Percentiles rank a stretch among this genome's conserved stretches.
phyloP scores from a whole-genome alignment of 768 basidiomycete species.

The Lentinula boryana region DNA sequence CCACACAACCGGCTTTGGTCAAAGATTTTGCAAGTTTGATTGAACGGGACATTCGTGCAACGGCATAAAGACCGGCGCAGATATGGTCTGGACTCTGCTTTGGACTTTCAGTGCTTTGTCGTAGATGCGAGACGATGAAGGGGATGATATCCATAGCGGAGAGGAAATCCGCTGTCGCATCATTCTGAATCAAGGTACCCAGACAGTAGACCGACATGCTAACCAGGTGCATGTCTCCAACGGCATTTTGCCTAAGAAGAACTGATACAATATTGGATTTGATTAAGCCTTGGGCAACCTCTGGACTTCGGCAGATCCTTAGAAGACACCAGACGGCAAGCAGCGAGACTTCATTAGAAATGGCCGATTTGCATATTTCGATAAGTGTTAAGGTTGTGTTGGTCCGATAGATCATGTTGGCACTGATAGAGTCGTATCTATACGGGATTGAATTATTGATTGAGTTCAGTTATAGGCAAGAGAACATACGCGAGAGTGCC shows the following conservation, averaged over 20 bases:
- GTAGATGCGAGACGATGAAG: constrained; percentile 15
- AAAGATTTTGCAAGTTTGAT: constrained; percentile 20
- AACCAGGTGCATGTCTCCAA: constrained; percentile 10
- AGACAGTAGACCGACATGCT: constrained; percentile 18
- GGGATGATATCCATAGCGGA: constrained; percentile 11
- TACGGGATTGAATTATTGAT: too few species aligned
- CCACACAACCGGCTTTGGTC: constrained; percentile 15
- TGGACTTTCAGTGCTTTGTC: constrained; percentile 8
- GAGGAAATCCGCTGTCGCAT: constrained; percentile 17
- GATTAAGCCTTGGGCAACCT: constrained; percentile 19
- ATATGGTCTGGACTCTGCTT: constrained; percentile 13
- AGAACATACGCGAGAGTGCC: constrained; percentile 17
- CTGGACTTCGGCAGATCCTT: constrained; percentile 16
- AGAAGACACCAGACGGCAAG: constrained; percentile 19
- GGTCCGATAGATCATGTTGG: constrained; percentile 21
- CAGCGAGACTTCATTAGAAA: constrained; percentile 15
- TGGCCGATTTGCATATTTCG: constrained; percentile 15
- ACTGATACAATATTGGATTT: constrained; percentile 14
- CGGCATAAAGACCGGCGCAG: constrained; percentile 15
- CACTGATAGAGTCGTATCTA: constrained; percentile 18
- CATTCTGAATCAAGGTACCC: constrained; percentile 15
- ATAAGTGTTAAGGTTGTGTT: constrained; percentile 17
- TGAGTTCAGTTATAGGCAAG: background rate
- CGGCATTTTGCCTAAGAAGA: constrained; percentile 14
- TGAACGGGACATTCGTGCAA: constrained; percentile 19